A percentile compares a stretch with the other conserved stretches of the same genome.
These are phyloP conservation scores for Lecanicillium sp. DNA, from an alignment of 2,329 filamentous ascomycete species.

Conservation along the genomic window DNA sequence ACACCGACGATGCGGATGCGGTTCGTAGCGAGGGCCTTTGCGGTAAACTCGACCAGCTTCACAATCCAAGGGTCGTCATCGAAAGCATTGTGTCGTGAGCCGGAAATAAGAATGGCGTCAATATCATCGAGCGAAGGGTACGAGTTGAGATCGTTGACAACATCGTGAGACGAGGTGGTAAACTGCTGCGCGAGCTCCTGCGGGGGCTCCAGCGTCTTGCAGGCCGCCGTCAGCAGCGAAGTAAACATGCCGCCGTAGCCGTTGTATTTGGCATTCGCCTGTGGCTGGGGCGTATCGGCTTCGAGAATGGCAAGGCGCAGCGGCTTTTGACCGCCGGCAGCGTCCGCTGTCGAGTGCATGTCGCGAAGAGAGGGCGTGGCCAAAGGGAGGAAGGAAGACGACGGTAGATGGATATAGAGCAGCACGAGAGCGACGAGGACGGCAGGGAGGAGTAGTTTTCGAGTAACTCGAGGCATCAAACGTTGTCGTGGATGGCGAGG, in stretches of 20 bases:
- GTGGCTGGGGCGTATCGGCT: constrained; percentile 68
- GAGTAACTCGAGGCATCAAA: too few species aligned
- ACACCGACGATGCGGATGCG: constrained; percentile 68
- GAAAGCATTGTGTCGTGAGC: constrained; percentile 66
- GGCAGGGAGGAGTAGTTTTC: too few species aligned
- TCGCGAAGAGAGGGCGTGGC: neutral
- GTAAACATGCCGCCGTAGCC: constrained; percentile 67
- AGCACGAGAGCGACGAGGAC: too few species aligned
- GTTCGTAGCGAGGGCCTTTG: constrained; percentile 48
- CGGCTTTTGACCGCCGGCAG: constrained; percentile 23
- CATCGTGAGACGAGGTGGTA: constrained; percentile 44
- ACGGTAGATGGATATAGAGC: neutral
- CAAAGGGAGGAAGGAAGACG: neutral
- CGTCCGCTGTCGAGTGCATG: constrained; percentile 14
- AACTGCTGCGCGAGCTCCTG: constrained; percentile 12
- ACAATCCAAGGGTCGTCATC: constrained; percentile 70
- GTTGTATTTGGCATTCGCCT: constrained; percentile 57
- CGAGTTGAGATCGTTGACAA: constrained; percentile 54
- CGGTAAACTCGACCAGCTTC: constrained; percentile 62
- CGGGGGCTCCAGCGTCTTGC: constrained; percentile 35
- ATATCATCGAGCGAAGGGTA: constrained; percentile 70
- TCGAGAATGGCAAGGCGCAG: constrained; percentile 82
- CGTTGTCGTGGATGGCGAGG: too few species aligned
- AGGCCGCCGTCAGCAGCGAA: constrained; percentile 48
- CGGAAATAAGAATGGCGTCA: constrained; percentile 78